phyloP scores from a whole-genome alignment of 768 basidiomycete genomes.

The Pleurotus tuber-regium region DNA sequence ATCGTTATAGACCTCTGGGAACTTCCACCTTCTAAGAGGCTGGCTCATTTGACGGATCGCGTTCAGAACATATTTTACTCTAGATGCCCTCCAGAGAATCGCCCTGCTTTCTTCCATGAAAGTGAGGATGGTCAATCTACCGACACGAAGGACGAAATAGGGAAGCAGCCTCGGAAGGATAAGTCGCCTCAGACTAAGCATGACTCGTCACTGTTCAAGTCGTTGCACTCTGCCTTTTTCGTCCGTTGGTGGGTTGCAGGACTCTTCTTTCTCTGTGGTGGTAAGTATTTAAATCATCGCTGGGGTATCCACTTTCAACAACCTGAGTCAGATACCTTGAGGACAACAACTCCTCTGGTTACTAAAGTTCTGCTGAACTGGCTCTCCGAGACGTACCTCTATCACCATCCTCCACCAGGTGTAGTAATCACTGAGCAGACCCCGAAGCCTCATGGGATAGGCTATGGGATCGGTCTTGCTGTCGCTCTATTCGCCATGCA shows the following conservation, averaged over 20 bases:
- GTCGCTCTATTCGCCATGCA: conserved; percentile 52
- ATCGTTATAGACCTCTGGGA: conserved; percentile 49
- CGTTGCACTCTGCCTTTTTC: conserved; percentile 46
- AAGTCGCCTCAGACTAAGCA: conserved; percentile 23
- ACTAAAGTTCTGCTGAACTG: conserved; percentile 46
- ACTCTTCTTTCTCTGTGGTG: conserved; percentile 42
- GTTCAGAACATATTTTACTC: conserved; percentile 47
- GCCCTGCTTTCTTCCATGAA: conserved; percentile 33
- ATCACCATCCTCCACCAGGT: conserved; percentile 28
- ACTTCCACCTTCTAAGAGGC: conserved; percentile 37
- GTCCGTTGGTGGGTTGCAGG: conserved; percentile 46
- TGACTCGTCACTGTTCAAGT: conserved; percentile 48
- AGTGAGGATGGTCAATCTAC: conserved; percentile 3
- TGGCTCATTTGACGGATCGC: conserved; percentile 34
- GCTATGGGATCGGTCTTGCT: conserved; percentile 52
- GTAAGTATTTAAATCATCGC: conserved; percentile 23
- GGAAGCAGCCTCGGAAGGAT: conserved; percentile 11
- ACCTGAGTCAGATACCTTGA: conserved; percentile 36
- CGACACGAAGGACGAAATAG: conserved; percentile 2
- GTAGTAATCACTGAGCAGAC: conserved; percentile 25
- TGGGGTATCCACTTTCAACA: not conserved
- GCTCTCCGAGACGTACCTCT: conserved; percentile 41
- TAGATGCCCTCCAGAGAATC: conserved; percentile 47
- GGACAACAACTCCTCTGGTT: conserved; percentile 44
- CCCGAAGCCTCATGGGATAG: conserved; percentile 38